Evolutionary conservation across 2,329 filamentous ascomycete genomes (phyloP).

Genomic region (Diplocarpon mali): DNA sequence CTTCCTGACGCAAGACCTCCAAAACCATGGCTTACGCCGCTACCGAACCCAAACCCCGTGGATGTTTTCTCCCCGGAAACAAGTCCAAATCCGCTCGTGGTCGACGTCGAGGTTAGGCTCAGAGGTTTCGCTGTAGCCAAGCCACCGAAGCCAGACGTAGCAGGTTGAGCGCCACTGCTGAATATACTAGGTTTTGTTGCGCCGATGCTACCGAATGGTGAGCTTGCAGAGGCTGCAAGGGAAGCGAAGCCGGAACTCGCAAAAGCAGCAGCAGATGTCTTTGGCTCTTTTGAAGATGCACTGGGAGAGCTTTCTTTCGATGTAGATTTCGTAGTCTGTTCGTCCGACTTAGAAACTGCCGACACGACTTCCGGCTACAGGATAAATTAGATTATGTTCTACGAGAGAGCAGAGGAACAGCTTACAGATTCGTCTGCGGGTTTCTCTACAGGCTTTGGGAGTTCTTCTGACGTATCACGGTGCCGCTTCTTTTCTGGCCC

Average conservation of each 20-base stretch:
- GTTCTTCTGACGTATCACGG: constrained; percentile 35
- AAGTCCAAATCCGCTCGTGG: constrained; percentile 35
- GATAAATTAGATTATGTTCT: constrained; percentile 6
- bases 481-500: constrained; percentile 57
- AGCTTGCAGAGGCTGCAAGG: constrained; percentile 48
- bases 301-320: constrained; percentile 6
- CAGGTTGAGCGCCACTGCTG: constrained; percentile 27
- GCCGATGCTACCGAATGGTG: constrained; percentile 51
- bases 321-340: constrained; percentile 3
- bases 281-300: constrained; percentile 20
- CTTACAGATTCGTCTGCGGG: constrained; percentile 16
- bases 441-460: constrained; percentile 20
- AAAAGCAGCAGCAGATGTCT: constrained; percentile 51
- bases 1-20: constrained; percentile 30
- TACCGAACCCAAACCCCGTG: constrained; percentile 24
- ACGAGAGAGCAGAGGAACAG: not conserved
- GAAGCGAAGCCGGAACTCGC: constrained; percentile 58
- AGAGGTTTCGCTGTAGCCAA: constrained; percentile 30
- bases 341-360: constrained; percentile 1
- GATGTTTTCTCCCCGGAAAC: constrained; percentile 27
- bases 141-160: constrained; percentile 37
- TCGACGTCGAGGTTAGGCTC: constrained; percentile 7
- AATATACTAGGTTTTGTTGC: constrained; percentile 39
- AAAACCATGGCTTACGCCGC: constrained; percentile 26
- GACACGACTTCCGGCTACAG: constrained; percentile 5